Evolutionary conservation across 169 alveolate species (phyloP).

Genomic region (Cryptosporidium ubiquitum): DNA sequence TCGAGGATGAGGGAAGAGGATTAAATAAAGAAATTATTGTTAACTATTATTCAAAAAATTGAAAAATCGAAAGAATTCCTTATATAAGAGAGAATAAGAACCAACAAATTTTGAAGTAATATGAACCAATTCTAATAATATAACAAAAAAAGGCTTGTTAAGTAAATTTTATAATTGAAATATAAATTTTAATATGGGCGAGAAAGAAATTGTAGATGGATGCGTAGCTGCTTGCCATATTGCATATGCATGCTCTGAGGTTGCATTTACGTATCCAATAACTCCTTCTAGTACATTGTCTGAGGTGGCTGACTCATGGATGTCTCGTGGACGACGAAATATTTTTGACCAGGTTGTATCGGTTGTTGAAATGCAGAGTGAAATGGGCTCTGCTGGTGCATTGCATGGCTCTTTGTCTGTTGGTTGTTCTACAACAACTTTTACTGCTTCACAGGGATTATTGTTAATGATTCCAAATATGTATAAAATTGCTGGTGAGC

Average conservation of each 20-base stretch:
- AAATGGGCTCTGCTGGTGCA: conserved; percentile 82
- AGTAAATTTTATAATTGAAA: neutral
- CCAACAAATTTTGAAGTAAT: neutral
- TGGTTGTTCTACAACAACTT: conserved; percentile 78
- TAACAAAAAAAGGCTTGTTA: neutral
- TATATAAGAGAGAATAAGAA: neutral
- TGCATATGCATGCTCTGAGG: conserved; percentile 80
- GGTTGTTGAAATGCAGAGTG: conserved; percentile 81
- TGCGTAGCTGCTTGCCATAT: conserved; percentile 79
- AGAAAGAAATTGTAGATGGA: conserved; percentile 72
- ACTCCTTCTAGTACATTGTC: conserved; percentile 80
- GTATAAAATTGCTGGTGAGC: conserved; percentile 82
- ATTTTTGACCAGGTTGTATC: conserved; percentile 78
- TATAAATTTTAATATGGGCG: neutral
- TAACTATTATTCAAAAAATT: neutral
- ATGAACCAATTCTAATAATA: neutral
- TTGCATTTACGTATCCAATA: conserved; percentile 80
- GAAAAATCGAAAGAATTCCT: neutral
- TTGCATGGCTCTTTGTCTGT: conserved; percentile 80
- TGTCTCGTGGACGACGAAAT: conserved; percentile 75
- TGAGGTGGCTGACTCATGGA: conserved; percentile 81
- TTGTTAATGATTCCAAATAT: conserved; percentile 79
- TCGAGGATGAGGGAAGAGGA: conserved; percentile 25
- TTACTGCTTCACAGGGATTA: conserved; percentile 80
- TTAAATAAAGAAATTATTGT: conserved; percentile 1